Base-by-base conservation (phyloP, 108 stramenopile species). In the Nitzschia sp. region DNA sequence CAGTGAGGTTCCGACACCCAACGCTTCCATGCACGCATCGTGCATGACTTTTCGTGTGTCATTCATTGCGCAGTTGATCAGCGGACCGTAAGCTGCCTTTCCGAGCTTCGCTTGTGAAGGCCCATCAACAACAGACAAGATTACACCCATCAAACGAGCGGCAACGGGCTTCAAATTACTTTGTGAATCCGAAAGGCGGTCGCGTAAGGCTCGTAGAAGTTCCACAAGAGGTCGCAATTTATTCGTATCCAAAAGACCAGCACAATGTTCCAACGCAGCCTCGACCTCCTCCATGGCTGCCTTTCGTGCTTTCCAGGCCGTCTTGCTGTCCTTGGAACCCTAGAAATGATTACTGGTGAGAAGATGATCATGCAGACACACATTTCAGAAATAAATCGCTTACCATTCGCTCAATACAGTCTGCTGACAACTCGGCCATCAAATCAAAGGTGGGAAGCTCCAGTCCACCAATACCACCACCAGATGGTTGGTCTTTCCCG, bases 121-220 rank as follows among this genome's bases (percentile, higher is more conserved):
- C 22, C 74, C 81, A 54, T 93, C 95, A 36, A 85, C 74, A 23
- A 56, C 73, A 29, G 76, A 79, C 1, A 96, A 66, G 29, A 93
- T 53, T 0, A 48, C 47, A 16, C 80, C 90, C 53, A 96, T 87
- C 2, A 79, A 32, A 28, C 75, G 56, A 27, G 91, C 92, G 25
- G 95, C 90, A 28, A 93, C 29, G 26, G 95, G 95, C 57, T 92
- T 93, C 19, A 96, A 70, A 75, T 96, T 96, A 60, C 88, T 90
- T 64, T 96, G 95, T 21, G 92, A 87, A 73, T 96, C 95, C 53
- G 75, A 76, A 27, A 96, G 73, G 16, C 95, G 85, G 11, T 83
- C 82, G 38, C 73, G 57, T 27, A 96, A 58, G 22, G 74, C 84
- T 44, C 82, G 30, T 3, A 76, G 36, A n/a, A 90, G 61, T 3